phyloP scores from a whole-genome alignment of 352 stramenopile species.

The Phytopythium mirpurense region DNA sequence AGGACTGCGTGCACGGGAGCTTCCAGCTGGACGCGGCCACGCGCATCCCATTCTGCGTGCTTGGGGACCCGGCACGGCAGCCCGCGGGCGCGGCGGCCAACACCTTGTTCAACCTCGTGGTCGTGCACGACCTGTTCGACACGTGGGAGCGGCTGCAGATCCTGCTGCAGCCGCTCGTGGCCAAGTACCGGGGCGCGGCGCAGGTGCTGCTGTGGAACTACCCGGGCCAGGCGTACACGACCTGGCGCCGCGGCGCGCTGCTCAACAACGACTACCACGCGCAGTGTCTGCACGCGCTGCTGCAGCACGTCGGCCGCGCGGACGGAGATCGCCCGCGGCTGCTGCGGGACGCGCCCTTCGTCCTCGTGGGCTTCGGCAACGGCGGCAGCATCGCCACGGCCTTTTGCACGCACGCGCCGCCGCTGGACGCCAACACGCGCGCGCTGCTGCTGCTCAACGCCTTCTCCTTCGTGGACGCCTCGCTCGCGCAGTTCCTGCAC shows the following conservation, averaged over 20 bases:
- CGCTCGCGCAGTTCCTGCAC: conserved; percentile 92
- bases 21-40: conserved; percentile 94
- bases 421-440: conserved; percentile 53
- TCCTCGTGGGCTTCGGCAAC: conserved; percentile 91
- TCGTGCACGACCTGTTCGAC: conserved; percentile 95
- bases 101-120: conserved; percentile 92
- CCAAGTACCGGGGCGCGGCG: conserved; percentile 77
- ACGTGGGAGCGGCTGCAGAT: conserved; percentile 94
- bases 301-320: conserved; percentile 30
- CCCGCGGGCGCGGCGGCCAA: neutral
- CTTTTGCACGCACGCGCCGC: conserved; percentile 58
- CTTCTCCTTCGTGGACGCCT: conserved; percentile 86
- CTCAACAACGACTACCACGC: conserved; percentile 93
- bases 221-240: conserved; percentile 93
- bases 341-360: conserved; percentile 86
- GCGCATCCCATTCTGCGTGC: conserved; percentile 87
- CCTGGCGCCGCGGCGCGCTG: conserved; percentile 81
- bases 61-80: conserved; percentile 42
- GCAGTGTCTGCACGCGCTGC: conserved; percentile 79
- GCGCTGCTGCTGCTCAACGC: conserved; percentile 88
- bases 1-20: conserved; percentile 42
- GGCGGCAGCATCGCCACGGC: conserved; percentile 85
- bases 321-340: conserved; percentile 5
- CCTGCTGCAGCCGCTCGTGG: conserved; percentile 86
- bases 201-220: conserved; percentile 96